Base-by-base conservation (phyloP, 140 eudicot species). In the Oenanthe javanica region DNA sequence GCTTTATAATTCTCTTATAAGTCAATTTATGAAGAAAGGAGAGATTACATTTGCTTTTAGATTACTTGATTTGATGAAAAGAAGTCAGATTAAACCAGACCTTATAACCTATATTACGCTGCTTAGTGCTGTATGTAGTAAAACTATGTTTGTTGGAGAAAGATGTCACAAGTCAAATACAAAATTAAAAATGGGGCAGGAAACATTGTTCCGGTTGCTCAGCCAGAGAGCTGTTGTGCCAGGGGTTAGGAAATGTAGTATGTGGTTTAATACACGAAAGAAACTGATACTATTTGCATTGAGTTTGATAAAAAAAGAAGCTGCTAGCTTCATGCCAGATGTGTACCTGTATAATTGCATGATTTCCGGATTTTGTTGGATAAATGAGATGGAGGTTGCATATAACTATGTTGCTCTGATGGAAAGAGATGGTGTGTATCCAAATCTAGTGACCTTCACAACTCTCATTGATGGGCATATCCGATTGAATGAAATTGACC, bases 51-150 rank as follows among this genome's bases (percentile, higher is more conserved):
- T 83, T 77, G 89, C 91, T 36, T 85, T 91, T 55, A 84, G 89
- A 84, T 76, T 89, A 78, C 81, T 91, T 79, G 84, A 83, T 57
- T 85, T 91, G 75, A 91, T 91, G 97, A 89, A 88, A 64, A 87
- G 77, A 85, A 83, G 88, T 82, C 80, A 71, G 38, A 87, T 86
- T 11, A 86, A 91, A 77, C 81, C 82, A 81, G 97, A 89, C 84
- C 74, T 82, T 69, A 42, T 91, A 54, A 87, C 88, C 21, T 85
- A 85, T 81, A 83, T 89, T 80, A 85, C 91, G 16, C 76, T 88
- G 76, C 80, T 91, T 31, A 89, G 93, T 88, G 97, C 94, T 77
- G 78, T 89, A 50, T 91, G 83, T 48, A 88, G 90, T 77, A 88
- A 86, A 77, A 80, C 88, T 42, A 84, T 78, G 79, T 57, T 45